phyloP scores from a whole-genome alignment of 2,329 filamentous ascomycete genomes.

The Sarocladiaceae sp. region DNA sequence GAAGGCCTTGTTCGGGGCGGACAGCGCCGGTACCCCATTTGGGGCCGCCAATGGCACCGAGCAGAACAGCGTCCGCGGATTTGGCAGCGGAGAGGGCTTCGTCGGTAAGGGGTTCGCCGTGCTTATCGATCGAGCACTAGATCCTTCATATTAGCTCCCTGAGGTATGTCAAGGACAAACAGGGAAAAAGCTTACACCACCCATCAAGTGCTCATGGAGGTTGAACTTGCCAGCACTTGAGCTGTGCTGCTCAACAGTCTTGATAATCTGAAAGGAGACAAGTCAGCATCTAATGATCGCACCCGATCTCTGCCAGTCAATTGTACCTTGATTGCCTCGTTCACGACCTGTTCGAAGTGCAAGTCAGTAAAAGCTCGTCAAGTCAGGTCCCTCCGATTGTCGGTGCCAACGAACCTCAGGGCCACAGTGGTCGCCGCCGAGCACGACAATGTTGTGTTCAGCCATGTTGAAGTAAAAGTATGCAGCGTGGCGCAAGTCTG shows the following conservation, averaged over 20 bases:
- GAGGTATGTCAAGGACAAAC: background rate
- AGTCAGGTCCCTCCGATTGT: too few relatives aligned
- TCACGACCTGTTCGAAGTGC: too few relatives aligned
- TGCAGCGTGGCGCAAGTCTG: too few relatives aligned
- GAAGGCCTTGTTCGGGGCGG: constrained; percentile 88
- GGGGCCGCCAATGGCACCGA: constrained; percentile 67
- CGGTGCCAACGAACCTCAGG: too few relatives aligned
- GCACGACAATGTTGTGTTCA: too few relatives aligned
- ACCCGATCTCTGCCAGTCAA: too few relatives aligned
- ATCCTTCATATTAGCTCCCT: constrained; percentile 59
- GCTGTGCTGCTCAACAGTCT: background rate
- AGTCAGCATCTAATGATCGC: too few relatives aligned
- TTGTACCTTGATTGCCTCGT: too few relatives aligned
- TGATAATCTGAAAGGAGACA: background rate
- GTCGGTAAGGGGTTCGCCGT: constrained; percentile 72
- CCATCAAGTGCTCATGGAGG: constrained; percentile 83
- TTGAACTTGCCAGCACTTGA: constrained; percentile 72
- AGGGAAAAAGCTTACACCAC: constrained; percentile 65
- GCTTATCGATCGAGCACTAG: constrained; percentile 63
- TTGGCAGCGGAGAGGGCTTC: constrained; percentile 77
- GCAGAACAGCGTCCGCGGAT: constrained; percentile 77
- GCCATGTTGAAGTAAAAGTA: too few relatives aligned
- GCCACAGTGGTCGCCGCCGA: too few relatives aligned
- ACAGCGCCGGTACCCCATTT: constrained; percentile 90
- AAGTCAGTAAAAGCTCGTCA: too few relatives aligned